These are phyloP conservation scores for Psidium friedrichsthalianum DNA, from an alignment of 345 rosid genomes.

Conservation along the genomic window DNA sequence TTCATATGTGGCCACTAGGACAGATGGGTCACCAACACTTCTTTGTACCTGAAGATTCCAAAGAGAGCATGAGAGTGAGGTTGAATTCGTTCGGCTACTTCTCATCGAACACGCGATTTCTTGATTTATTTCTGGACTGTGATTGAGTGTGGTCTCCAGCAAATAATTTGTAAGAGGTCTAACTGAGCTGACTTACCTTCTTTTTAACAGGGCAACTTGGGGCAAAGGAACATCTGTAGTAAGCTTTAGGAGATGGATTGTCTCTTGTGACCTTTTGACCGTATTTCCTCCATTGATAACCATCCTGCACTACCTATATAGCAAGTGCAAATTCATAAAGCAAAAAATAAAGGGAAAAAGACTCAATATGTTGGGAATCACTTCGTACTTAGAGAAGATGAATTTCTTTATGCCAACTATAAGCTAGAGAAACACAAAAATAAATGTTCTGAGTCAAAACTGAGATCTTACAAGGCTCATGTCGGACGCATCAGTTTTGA, in stretches of 20 bases:
- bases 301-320: conserved; percentile 63
- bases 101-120: not conserved
- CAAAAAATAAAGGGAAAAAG: no score
- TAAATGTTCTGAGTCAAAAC: not conserved
- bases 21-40: conserved; percentile 54
- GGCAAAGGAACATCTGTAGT: conserved; percentile 77
- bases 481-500: conserved; percentile 33
- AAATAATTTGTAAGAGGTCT: no score
- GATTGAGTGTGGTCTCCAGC: not conserved
- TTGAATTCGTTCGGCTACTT: not conserved
- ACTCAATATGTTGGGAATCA: not conserved
- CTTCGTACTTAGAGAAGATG: not conserved
- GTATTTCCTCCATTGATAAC: conserved; percentile 93
- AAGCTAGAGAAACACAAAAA: not conserved
- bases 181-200: conserved; percentile 32
- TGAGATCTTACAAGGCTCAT: conserved; percentile 45
- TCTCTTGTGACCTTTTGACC: conserved; percentile 95
- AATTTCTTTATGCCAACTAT: not conserved
- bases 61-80: not conserved
- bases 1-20: conserved; percentile 70
- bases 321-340: no score
- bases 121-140: not conserved
- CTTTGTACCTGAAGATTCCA: conserved; percentile 56
- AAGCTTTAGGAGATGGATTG: conserved; percentile 90
- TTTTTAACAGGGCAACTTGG: conserved; percentile 80